A percentile compares a stretch with the other conserved stretches of the same genome.
Conservation (phyloP, 805 yeast genomes). For the Scheffersomyces coipomensis region DNA sequence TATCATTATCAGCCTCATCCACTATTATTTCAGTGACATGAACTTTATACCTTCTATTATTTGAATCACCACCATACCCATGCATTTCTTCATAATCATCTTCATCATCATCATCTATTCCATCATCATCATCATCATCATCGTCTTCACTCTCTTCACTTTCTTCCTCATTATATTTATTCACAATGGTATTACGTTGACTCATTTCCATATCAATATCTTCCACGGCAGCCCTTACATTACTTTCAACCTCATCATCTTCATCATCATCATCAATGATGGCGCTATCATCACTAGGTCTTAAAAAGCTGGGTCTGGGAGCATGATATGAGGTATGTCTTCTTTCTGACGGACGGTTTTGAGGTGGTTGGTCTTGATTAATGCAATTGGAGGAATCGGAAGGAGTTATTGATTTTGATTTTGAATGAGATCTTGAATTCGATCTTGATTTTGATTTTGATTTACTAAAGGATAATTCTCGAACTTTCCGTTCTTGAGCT, state of each 20-base stretch:
- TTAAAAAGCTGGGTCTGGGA: constrained; percentile 18
- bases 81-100: constrained; percentile 7
- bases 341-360: constrained; percentile 7
- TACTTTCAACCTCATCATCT: constrained; percentile 6
- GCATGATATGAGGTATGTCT: constrained; percentile 31
- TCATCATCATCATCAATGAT: constrained; percentile 15
- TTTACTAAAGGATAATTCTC: constrained; percentile 19
- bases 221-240: constrained; percentile 11
- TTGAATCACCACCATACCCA: constrained; percentile 19
- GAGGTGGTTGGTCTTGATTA: constrained; percentile 1
- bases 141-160: constrained; percentile 8
- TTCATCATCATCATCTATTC: constrained; percentile 8
- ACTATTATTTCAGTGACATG: constrained; percentile 42
- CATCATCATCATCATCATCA: constrained; percentile 10
- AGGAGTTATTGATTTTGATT: constrained; percentile 4
- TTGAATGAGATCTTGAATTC: constrained; percentile 2
- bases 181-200: not conserved
- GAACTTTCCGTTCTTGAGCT: constrained; percentile 29
- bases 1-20: constrained; percentile 30
- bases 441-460: constrained; percentile 9
- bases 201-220: constrained; percentile 7
- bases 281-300: constrained; percentile 10
- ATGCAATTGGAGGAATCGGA: constrained; percentile 1
- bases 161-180: constrained; percentile 5
- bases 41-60: constrained; percentile 29